These are phyloP conservation scores for Cynara cardunculus DNA, from an alignment of 129 eudicot genomes.

Conservation along the genomic window DNA sequence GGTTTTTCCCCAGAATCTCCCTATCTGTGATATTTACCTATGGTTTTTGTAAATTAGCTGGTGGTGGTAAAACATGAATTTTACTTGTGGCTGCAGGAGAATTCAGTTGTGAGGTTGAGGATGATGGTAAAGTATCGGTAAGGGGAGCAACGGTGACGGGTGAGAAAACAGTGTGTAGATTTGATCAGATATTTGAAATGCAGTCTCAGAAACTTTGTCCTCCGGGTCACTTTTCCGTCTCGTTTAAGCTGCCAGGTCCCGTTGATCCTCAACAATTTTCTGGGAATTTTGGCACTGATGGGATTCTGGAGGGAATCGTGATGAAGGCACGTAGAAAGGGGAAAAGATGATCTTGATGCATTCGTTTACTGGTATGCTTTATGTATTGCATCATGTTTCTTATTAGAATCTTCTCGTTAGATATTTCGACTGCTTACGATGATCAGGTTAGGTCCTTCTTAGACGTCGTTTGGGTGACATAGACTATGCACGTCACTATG, in stretches of 20 bases:
- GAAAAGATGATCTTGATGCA: conserved; percentile 33
- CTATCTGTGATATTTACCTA: background rate
- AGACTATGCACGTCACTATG: background rate
- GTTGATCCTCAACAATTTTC: conserved; percentile 75
- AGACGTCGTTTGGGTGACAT: conserved; percentile 6
- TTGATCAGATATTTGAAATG: conserved; percentile 69
- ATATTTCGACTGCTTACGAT: conserved; percentile 19
- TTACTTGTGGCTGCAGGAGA: conserved; percentile 52
- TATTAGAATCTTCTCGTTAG: conserved; percentile 24
- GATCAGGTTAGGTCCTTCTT: conserved; percentile 20
- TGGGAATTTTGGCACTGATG: conserved; percentile 80
- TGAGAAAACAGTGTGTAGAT: conserved; percentile 57
- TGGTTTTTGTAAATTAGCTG: background rate
- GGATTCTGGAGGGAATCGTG: conserved; percentile 85
- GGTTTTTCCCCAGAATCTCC: too few relatives aligned
- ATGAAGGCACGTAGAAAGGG: conserved; percentile 40
- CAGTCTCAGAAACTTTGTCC: conserved; percentile 89
- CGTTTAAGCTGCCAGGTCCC: conserved; percentile 87
- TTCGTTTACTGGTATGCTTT: conserved; percentile 10
- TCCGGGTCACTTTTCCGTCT: conserved; percentile 78
- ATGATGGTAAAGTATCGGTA: conserved; percentile 67
- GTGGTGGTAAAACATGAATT: background rate
- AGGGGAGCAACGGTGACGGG: conserved; percentile 77
- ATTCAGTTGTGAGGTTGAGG: conserved; percentile 84
- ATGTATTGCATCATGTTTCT: conserved; percentile 14